Conservation (phyloP, 2,329 filamentous ascomycete species). For the Stachybotrys chlorohalonatus region DNA sequence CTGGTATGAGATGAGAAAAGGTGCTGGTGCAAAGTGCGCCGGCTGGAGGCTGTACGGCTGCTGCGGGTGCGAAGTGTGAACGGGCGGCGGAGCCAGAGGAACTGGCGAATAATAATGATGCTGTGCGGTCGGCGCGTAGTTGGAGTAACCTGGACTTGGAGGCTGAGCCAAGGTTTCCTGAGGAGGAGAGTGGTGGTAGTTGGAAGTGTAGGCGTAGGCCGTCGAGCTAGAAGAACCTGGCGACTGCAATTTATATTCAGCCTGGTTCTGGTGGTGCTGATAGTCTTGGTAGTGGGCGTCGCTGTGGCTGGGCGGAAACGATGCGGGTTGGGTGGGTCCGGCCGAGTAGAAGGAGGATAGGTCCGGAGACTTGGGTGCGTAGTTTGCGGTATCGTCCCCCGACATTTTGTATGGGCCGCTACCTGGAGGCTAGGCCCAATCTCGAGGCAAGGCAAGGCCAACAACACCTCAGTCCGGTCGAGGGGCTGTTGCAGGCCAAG, state of each 20-base stretch:
- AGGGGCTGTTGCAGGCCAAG: not conserved
- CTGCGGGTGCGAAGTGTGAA: constrained; percentile 4
- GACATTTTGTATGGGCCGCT: constrained; percentile 25
- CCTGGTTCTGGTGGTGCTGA: constrained; percentile 2
- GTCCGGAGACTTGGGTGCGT: constrained; percentile 51
- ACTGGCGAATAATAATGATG: constrained; percentile 6
- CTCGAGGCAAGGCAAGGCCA: not conserved
- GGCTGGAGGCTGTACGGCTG: constrained; percentile 8
- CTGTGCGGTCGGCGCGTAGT: constrained; percentile 11
- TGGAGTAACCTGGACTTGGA: constrained; percentile 12
- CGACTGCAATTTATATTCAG: constrained; percentile 24
- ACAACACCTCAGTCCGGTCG: not conserved
- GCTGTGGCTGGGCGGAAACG: constrained; percentile 19
- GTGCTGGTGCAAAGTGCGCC: constrained; percentile 4
- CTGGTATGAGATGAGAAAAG: not conserved
- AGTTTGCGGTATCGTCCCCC: constrained; percentile 36
- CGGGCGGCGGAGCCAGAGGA: not conserved
- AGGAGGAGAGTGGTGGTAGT: constrained; percentile 18
- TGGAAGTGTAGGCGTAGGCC: constrained; percentile 11
- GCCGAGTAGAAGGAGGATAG: constrained; percentile 45
- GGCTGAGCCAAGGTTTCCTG: constrained; percentile 11
- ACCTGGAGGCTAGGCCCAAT: not conserved
- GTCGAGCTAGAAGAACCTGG: constrained; percentile 11
- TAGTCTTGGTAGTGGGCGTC: constrained; percentile 5
- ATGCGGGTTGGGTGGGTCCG: constrained; percentile 23